These are phyloP conservation scores for Ceratocystis eucalypticola DNA, from an alignment of 2,329 filamentous ascomycete genomes.

Conservation along the genomic window DNA sequence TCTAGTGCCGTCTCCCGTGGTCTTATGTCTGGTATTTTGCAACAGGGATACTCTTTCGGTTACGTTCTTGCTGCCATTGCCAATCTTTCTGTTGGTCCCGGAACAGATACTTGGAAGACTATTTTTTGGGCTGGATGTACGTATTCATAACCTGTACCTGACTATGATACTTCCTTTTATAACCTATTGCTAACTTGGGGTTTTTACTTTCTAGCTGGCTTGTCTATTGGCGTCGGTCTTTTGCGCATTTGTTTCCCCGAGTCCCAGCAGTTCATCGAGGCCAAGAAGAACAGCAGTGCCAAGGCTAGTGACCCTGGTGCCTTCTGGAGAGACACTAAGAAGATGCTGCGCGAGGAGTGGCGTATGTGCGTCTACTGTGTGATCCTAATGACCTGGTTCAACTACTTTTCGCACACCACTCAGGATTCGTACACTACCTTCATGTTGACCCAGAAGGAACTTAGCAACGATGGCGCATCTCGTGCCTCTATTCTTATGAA, in stretches of 20 bases:
- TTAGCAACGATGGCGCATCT: constrained; percentile 48
- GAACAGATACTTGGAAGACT: constrained; percentile 53
- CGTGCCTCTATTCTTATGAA: constrained; percentile 76
- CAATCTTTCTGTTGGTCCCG: constrained; percentile 58
- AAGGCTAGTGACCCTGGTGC: constrained; percentile 26
- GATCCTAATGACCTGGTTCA: constrained; percentile 66
- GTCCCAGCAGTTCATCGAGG: constrained; percentile 60
- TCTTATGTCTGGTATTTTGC: constrained; percentile 61
- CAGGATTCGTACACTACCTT: constrained; percentile 76
- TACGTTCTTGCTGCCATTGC: constrained; percentile 66
- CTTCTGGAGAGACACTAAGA: constrained; percentile 57
- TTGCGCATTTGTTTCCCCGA: constrained; percentile 58
- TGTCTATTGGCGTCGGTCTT: constrained; percentile 56
- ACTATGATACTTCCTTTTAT: no score
- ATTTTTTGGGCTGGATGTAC: constrained; percentile 56
- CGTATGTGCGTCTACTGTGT: constrained; percentile 64
- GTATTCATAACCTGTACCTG: constrained; percentile 21
- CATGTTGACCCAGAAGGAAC: constrained; percentile 58
- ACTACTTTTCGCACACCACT: constrained; percentile 63
- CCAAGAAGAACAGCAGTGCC: constrained; percentile 36
- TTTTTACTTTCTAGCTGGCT: constrained; percentile 33
- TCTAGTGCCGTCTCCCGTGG: constrained; percentile 49
- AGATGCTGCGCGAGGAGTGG: constrained; percentile 59
- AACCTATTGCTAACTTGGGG: constrained; percentile 11
- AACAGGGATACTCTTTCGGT: constrained; percentile 68